A percentile compares a stretch with the other conserved stretches of the same genome.
Evolutionary conservation across 176 grass and related monocot genomes (phyloP).

Genomic region (Musa schizocarpa): DNA sequence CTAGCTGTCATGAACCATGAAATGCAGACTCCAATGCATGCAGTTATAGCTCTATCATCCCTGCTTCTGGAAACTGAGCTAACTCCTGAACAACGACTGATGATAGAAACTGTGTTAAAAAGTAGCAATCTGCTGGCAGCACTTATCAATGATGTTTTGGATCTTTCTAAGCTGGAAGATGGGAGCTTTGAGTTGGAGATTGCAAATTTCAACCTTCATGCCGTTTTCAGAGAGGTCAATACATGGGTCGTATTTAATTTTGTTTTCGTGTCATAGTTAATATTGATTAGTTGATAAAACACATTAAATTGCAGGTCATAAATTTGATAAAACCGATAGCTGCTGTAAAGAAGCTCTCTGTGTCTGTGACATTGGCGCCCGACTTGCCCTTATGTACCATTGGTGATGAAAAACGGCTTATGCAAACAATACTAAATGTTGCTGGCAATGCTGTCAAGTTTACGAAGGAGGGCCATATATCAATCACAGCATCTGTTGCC

Average conservation of each 20-base stretch:
- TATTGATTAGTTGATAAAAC: neutral
- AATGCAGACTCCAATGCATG: slow-evolving; percentile 96
- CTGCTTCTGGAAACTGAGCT: slow-evolving; percentile 90
- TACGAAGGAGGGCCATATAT: slow-evolving; percentile 88
- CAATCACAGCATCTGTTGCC: slow-evolving; percentile 60
- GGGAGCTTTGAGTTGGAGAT: slow-evolving; percentile 33
- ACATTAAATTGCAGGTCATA: slow-evolving; percentile 20
- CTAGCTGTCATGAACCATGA: slow-evolving; percentile 99
- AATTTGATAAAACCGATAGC: slow-evolving; percentile 71
- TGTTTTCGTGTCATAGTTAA: neutral
- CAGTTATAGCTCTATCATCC: slow-evolving; percentile 87
- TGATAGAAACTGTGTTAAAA: slow-evolving; percentile 76
- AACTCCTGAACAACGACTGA: slow-evolving; percentile 76
- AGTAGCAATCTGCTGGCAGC: slow-evolving; percentile 27
- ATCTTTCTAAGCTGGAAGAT: slow-evolving; percentile 21
- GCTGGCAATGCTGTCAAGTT: slow-evolving; percentile 91
- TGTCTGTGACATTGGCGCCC: slow-evolving; percentile 59
- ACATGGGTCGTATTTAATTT: neutral
- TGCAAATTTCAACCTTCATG: slow-evolving; percentile 37
- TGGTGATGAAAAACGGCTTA: slow-evolving; percentile 84
- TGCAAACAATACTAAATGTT: slow-evolving; percentile 94
- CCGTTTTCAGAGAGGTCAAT: slow-evolving; percentile 36
- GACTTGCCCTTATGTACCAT: slow-evolving; percentile 73
- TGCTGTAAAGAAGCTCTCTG: slow-evolving; percentile 62
- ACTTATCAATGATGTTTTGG: slow-evolving; percentile 29